Evolutionary conservation across 2,329 filamentous ascomycete species (phyloP).

Genomic region (Cladosporium colombiae): DNA sequence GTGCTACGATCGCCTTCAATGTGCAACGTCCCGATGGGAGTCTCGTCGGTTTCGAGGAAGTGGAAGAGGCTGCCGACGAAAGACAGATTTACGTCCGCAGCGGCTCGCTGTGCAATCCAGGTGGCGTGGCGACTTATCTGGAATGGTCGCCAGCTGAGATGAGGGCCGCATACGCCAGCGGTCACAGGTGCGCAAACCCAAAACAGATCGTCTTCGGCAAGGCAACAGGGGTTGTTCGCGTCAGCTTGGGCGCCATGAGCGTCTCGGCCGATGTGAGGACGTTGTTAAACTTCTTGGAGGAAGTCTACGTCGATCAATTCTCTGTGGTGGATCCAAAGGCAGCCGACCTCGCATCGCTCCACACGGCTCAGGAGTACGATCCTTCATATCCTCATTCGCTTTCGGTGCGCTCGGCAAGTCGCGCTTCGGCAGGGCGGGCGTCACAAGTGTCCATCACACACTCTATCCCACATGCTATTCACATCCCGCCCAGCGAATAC

Average conservation of each 20-base stretch:
- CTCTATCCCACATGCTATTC: constrained; percentile 3
- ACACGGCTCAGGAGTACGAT: neutral
- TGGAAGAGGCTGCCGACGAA: constrained; percentile 60
- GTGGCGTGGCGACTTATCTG: constrained; percentile 49
- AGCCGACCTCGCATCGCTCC: neutral
- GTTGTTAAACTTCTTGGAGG: constrained; percentile 55
- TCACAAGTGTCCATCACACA: constrained; percentile 10
- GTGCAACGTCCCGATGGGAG: constrained; percentile 54
- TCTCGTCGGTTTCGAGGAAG: constrained; percentile 58
- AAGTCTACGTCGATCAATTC: constrained; percentile 32
- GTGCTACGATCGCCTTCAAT: constrained; percentile 66
- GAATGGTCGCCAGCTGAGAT: constrained; percentile 58
- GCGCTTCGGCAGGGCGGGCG: constrained; percentile 7
- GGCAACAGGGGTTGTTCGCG: constrained; percentile 62
- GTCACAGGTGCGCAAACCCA: constrained; percentile 59
- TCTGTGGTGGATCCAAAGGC: neutral
- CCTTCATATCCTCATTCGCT: constrained; percentile 10
- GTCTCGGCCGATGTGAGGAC: constrained; percentile 58
- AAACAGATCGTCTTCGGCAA: constrained; percentile 56
- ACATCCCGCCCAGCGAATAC: constrained; percentile 8
- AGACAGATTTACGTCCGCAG: constrained; percentile 62
- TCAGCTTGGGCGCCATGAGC: constrained; percentile 64
- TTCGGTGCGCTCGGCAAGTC: constrained; percentile 12
- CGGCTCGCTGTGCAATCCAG: constrained; percentile 59
- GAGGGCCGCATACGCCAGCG: constrained; percentile 55